Evolutionary conservation across 371 early-diverging fungal species (phyloP), one percentile per base, ranked within the genome.

Genomic region (Mucor lusitanicus): DNA sequence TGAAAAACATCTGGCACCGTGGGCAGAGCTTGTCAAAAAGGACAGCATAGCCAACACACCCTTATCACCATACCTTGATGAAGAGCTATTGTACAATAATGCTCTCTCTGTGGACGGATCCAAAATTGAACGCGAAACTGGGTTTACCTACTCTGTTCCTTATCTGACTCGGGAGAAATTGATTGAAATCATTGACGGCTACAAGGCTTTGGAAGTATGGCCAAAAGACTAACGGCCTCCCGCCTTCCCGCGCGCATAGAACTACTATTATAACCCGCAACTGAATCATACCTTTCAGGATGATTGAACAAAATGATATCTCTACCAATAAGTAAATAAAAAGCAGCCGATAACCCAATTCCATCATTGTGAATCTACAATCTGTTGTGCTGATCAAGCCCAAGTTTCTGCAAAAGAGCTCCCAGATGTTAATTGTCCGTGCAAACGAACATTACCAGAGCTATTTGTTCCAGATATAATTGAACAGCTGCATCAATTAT

Each of bases 31-130:
- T 27, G 64, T 91, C 19, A 77, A 78, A 9, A 72, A 76, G 3
- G 83, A 83, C 8, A 84, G 88, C n/a, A 88, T 95, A 42, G 76
- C 73, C n/a, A 86, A 86, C 63, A 94, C 96, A 30, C 96, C 96
- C 3, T 72, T 97, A 62, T 95, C 96, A n/a, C 98, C 98, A 6
- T 97, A 95, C 68, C 74, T 97, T 42, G 97, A 97, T 78, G 85
- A 91, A 65, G 98, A 97, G 69, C 77, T 95, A 17, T 79, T 96
- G 28, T 92, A 90, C 67, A 92, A 93, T 71, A 88, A 95, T 63
- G 85, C 91, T 0, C 74, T 95, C 28, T 89, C 87, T 21, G 78
- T 94, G 7, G 92, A 94, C 66, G 96, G 95, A 0, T 74, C 84
- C 37, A 89, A 91, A 81, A 91, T 94, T 68, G 89, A 87, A 64